Percentiles rank a stretch among this genome's conserved stretches.
These are phyloP conservation scores for Amanita muscaria DNA, from an alignment of 768 basidiomycete genomes.

Conservation along the genomic window DNA sequence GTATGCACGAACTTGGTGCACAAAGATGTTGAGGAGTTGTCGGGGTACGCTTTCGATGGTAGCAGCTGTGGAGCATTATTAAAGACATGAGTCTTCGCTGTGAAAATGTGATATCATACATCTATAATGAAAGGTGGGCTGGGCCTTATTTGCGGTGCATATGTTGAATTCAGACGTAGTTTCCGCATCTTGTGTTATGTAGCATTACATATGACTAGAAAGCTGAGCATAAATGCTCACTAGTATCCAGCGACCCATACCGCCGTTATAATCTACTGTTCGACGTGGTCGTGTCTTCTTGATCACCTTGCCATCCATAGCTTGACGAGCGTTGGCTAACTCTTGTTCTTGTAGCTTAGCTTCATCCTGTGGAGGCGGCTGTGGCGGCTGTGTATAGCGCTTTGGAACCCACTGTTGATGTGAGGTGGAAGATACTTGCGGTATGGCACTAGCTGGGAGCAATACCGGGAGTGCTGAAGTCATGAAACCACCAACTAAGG, in stretches of 20 bases:
- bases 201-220: slow-evolving; percentile 3
- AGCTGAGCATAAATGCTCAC: slow-evolving; percentile 35
- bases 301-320: slow-evolving; percentile 71
- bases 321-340: slow-evolving; percentile 60
- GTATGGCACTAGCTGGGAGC: slow-evolving; percentile 37
- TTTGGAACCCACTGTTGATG: slow-evolving; percentile 71
- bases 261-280: slow-evolving; percentile 93
- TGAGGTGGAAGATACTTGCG: slow-evolving; percentile 25
- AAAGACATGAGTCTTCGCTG: slow-evolving; percentile 14
- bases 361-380: slow-evolving; percentile 71
- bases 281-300: slow-evolving; percentile 90
- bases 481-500: not conserved
- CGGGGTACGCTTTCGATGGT: slow-evolving; percentile 86
- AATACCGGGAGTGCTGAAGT: slow-evolving; percentile 38
- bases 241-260: slow-evolving; percentile 76
- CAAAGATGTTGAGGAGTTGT: slow-evolving; percentile 86
- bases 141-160: slow-evolving; percentile 72
- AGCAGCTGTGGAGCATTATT: slow-evolving; percentile 52
- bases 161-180: slow-evolving; percentile 69
- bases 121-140: slow-evolving; percentile 85
- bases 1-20: slow-evolving; percentile 98
- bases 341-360: slow-evolving; percentile 70
- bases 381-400: slow-evolving; percentile 63
- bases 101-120: slow-evolving; percentile 37
- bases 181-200: slow-evolving; percentile 49